These are phyloP conservation scores for Beverwykella pulmonaria DNA, from an alignment of 495 filamentous ascomycete species.

Conservation along the genomic window DNA sequence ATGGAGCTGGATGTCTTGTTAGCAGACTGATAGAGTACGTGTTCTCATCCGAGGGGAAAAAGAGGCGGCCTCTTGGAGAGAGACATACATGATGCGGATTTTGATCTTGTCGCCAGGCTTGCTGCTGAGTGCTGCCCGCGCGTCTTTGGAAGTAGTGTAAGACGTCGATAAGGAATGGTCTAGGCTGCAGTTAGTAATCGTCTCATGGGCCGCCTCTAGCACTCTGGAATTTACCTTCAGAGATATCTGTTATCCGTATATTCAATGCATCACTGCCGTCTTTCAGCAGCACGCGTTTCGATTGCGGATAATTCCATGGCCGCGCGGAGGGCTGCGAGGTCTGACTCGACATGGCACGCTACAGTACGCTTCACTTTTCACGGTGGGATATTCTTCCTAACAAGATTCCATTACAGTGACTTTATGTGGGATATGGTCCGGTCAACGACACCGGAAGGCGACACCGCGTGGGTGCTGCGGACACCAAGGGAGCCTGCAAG, in stretches of 20 bases:
- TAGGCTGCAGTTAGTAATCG: background rate
- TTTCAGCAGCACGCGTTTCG: background rate
- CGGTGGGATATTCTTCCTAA: too few species aligned
- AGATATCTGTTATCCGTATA: conserved; percentile 5
- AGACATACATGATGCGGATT: conserved; percentile 4
- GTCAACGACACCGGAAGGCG: background rate
- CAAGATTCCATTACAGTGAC: background rate
- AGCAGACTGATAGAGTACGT: too few species aligned
- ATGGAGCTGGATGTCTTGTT: too few species aligned
- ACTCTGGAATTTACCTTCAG: background rate
- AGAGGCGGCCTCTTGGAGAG: background rate
- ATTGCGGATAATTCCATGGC: background rate
- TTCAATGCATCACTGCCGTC: background rate
- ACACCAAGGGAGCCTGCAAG: background rate
- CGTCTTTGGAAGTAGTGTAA: conserved; percentile 1
- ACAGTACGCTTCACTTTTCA: too few species aligned
- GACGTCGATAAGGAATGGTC: background rate
- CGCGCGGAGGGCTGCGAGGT: background rate
- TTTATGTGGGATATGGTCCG: background rate
- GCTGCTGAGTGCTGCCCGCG: background rate
- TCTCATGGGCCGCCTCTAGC: background rate
- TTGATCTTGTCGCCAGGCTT: conserved; percentile 1
- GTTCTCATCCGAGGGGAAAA: too few species aligned
- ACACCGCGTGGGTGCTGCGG: background rate
- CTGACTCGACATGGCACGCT: background rate